Base-by-base conservation (phyloP, 1,284 basidiomycete genomes). In the Trametes polyzona region DNA sequence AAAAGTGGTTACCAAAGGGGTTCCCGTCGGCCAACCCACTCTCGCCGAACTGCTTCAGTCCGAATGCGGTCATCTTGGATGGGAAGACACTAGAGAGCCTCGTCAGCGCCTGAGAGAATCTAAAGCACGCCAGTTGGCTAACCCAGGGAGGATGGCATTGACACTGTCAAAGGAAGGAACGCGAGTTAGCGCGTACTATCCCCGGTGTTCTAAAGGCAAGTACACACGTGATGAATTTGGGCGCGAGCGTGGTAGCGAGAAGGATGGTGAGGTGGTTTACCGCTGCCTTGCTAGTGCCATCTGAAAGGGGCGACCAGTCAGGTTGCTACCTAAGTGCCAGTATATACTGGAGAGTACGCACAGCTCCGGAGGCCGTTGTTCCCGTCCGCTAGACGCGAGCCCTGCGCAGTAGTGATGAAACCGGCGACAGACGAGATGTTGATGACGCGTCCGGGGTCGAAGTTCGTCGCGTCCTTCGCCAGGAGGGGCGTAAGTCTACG, bases 61-160 rank as follows among this genome's bases (percentile, higher is more conserved):
- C 90, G 52, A 80, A 93, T 0, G 88, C 83, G 0, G 93, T 95
- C 93, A 96, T 95, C 72, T 88, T 91, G 51, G 88, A 90, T 0
- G 90, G 91, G 76, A 93, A 95, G 16, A 93, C 77, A 9, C 89
- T 90, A 63, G 16, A 41, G 17, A 26, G 30, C 19, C 21, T 5
- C 12, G 32, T 43, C 10, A 48, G 32, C 29, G 7, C 12, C 6
- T 40, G 35, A 36, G n/a, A 23, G 6, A 3, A 14, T 3, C 27
- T 4, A 26, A 12, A 19, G 39, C 16, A 21, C 43, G 17, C 0
- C 16, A 9, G 9, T 4, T 2, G 2, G 60, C 72, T 41, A 69
- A 86, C 87, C 88, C 91, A 4, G 92, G 92, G 51, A 83, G 78
- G 52, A 95, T 93, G 10, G 92, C 90, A 67, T 96, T 96, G n/a